These are phyloP conservation scores for Tetrastigma voinierianum DNA, from an alignment of 164 flowering plant species.

Conservation along the genomic window DNA sequence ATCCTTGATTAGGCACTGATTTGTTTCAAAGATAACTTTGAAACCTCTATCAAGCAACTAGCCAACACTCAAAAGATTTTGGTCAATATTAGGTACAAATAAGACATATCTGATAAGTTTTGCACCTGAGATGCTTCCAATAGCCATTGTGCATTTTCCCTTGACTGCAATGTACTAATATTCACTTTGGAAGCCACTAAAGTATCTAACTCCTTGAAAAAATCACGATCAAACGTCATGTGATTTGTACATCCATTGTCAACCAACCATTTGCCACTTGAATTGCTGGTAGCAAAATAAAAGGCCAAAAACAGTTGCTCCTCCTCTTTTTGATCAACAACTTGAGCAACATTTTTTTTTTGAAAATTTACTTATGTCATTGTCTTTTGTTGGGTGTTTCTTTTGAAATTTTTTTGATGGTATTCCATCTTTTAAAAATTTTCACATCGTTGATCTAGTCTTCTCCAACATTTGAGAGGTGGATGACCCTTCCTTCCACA, in stretches of 20 bases:
- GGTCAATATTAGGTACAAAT: conserved; percentile 3
- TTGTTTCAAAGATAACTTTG: too few relatives aligned
- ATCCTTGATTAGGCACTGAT: background rate
- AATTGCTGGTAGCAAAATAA: background rate
- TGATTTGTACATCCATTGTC: conserved; percentile 11
- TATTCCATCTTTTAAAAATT: conserved; percentile 3
- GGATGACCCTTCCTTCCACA: too few relatives aligned
- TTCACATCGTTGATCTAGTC: background rate
- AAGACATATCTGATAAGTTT: conserved; percentile 1
- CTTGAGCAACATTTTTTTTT: too few relatives aligned
- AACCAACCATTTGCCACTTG: too few relatives aligned
- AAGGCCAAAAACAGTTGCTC: background rate
- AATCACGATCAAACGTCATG: background rate
- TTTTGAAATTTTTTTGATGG: background rate
- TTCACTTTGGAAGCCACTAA: too few relatives aligned
- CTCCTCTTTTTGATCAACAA: background rate
- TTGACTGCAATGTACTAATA: too few relatives aligned
- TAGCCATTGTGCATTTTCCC: background rate
- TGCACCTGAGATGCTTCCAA: background rate
- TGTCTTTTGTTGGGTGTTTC: background rate
- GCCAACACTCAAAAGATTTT: conserved; percentile 6
- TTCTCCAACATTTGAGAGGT: background rate
- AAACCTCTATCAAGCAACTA: background rate
- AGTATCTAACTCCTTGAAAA: conserved; percentile 3
- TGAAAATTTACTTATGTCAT: too few relatives aligned